A percentile compares a stretch with the other conserved stretches of the same genome.
These are phyloP conservation scores for Croton setiger DNA, from an alignment of 441 rosid species.

Conservation along the genomic window DNA sequence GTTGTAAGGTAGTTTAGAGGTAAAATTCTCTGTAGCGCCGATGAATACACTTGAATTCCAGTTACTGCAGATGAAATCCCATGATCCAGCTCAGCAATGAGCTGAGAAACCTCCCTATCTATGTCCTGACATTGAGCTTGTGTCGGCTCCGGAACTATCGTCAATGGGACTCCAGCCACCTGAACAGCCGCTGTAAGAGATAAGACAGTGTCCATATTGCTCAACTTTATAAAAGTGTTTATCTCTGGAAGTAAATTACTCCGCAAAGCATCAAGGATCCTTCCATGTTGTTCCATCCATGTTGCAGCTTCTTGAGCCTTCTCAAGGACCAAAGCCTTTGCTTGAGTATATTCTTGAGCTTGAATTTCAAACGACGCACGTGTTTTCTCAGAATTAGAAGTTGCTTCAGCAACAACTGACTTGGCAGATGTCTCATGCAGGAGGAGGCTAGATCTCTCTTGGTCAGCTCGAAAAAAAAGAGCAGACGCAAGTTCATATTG, in stretches of 20 bases:
- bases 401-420: constrained; percentile 85
- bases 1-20: constrained; percentile 88
- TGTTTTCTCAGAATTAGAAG: constrained; percentile 61
- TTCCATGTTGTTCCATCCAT: constrained; percentile 94
- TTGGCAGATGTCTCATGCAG: constrained; percentile 86
- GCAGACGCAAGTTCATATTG: constrained; percentile 80
- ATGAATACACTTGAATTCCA: constrained; percentile 72
- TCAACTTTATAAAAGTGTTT: constrained; percentile 45
- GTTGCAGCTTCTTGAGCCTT: constrained; percentile 88
- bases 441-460: constrained; percentile 77
- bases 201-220: constrained; percentile 48
- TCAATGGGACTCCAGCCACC: constrained; percentile 85
- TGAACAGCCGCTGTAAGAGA: constrained; percentile 91
- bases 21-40: constrained; percentile 82
- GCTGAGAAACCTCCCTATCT: constrained; percentile 82
- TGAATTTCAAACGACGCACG: constrained; percentile 73
- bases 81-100: constrained; percentile 66
- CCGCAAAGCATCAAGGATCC: constrained; percentile 79
- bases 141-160: constrained; percentile 98
- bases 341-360: constrained; percentile 85
- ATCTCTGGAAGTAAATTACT: constrained; percentile 75
- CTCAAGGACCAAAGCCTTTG: constrained; percentile 67
- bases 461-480: constrained; percentile 74
- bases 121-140: constrained; percentile 87
- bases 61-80: constrained; percentile 72